Evolutionary conservation across 768 basidiomycete genomes (phyloP).

Genomic region (Chalciporus sphaerocephalus): DNA sequence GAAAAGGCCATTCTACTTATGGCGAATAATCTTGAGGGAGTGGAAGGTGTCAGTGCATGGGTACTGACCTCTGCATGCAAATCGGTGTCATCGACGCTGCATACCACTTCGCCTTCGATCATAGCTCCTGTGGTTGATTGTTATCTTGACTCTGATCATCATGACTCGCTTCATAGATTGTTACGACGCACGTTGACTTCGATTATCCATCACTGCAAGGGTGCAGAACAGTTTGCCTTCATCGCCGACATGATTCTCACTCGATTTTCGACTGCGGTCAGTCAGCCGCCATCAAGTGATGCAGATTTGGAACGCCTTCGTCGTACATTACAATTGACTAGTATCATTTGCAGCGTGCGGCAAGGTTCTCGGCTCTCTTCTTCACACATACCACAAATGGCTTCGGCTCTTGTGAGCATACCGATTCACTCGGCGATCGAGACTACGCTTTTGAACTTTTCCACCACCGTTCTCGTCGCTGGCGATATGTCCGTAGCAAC

Average conservation of each 20-base stretch:
- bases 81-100: constrained; percentile 79
- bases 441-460: constrained; percentile 31
- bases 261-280: constrained; percentile 28
- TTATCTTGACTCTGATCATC: constrained; percentile 42
- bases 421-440: constrained; percentile 27
- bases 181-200: constrained; percentile 74
- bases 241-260: constrained; percentile 52
- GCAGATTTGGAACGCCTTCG: constrained; percentile 38
- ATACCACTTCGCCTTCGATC: constrained; percentile 67
- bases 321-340: constrained; percentile 53
- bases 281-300: constrained; percentile 1
- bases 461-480: constrained; percentile 36
- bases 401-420: constrained; percentile 29
- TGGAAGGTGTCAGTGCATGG: constrained; percentile 70
- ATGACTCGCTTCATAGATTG: constrained; percentile 47
- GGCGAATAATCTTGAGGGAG: constrained; percentile 42
- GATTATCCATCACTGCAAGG: constrained; percentile 77
- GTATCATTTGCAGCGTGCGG: constrained; percentile 58
- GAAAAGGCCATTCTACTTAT: constrained; percentile 55
- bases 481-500: constrained; percentile 39
- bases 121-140: constrained; percentile 53
- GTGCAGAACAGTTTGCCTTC: constrained; percentile 56
- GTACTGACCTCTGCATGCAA: constrained; percentile 76
- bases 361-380: constrained; percentile 62
- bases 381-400: constrained; percentile 35